phyloP scores from a whole-genome alignment of 2,329 filamentous ascomycete species.

The Alternaria sp. region DNA sequence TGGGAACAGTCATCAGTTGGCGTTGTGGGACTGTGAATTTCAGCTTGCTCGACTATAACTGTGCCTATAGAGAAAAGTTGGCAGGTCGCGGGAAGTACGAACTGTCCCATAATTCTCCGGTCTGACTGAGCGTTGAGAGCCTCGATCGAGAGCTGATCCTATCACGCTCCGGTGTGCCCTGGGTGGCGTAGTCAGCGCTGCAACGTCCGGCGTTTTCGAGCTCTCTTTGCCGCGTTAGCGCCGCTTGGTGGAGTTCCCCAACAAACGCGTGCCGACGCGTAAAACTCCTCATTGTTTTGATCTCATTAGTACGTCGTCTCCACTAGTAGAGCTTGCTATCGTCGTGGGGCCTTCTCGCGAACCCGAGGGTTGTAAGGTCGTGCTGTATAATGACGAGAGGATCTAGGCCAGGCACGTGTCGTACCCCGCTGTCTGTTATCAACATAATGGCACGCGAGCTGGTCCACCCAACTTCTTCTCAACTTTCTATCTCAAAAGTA shows the following conservation, averaged over 20 bases:
- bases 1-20: neutral
- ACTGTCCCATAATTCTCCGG: constrained; percentile 13
- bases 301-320: neutral
- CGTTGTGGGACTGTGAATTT: constrained; percentile 6
- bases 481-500: neutral
- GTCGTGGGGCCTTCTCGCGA: neutral
- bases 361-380: neutral
- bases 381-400: neutral
- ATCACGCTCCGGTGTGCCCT: constrained; percentile 13
- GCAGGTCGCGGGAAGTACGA: neutral
- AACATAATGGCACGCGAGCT: neutral
- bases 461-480: neutral
- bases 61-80: neutral
- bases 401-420: neutral
- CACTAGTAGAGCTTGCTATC: neutral
- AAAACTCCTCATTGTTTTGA: constrained; percentile 5
- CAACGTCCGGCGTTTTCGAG: constrained; percentile 24
- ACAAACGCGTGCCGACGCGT: constrained; percentile 30
- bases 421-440: neutral
- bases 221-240: constrained; percentile 19
- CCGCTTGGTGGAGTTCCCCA: constrained; percentile 18
- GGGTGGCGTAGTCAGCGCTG: constrained; percentile 22
- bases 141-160: constrained; percentile 7
- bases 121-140: constrained; percentile 9
- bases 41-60: constrained; percentile 6